Evolutionary conservation across 2,329 filamentous ascomycete species (phyloP).

Genomic region (Cercospora sojina): DNA sequence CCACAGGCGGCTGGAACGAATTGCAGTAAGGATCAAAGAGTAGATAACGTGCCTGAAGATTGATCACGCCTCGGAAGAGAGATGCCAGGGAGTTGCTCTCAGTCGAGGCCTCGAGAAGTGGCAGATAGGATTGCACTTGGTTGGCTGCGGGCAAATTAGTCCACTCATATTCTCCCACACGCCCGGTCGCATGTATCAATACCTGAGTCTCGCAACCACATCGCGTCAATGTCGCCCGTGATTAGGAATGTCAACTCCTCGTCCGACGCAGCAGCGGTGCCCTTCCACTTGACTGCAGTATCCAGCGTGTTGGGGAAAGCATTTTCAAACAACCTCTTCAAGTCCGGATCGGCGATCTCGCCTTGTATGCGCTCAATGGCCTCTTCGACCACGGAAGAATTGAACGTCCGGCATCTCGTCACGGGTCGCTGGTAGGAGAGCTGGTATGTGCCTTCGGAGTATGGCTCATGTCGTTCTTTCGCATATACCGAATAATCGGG

Average conservation of each 20-base stretch:
- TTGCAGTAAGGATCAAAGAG: conserved; percentile 58
- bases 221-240: conserved; percentile 58
- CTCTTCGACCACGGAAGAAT: conserved; percentile 46
- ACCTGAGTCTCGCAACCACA: conserved; percentile 51
- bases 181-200: not conserved
- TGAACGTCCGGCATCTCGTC: conserved; percentile 49
- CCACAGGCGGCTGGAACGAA: conserved; percentile 53
- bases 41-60: conserved; percentile 68
- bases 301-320: conserved; percentile 73
- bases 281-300: conserved; percentile 69
- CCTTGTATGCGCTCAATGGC: conserved; percentile 35
- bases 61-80: conserved; percentile 69
- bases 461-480: conserved; percentile 43
- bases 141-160: too few relatives aligned
- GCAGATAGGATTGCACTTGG: conserved; percentile 69
- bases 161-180: not conserved
- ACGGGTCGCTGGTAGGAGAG: conserved; percentile 48
- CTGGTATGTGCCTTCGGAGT: conserved; percentile 46
- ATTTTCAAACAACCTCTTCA: conserved; percentile 70
- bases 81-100: conserved; percentile 61
- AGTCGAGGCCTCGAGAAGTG: conserved; percentile 56
- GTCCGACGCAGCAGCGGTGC: conserved; percentile 46
- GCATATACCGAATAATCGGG: conserved; percentile 49
- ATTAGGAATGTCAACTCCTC: conserved; percentile 65
- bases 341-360: conserved; percentile 54